phyloP scores from a whole-genome alignment of 1,139 yeast genomes.

The Yamadazyma diddensiae region DNA sequence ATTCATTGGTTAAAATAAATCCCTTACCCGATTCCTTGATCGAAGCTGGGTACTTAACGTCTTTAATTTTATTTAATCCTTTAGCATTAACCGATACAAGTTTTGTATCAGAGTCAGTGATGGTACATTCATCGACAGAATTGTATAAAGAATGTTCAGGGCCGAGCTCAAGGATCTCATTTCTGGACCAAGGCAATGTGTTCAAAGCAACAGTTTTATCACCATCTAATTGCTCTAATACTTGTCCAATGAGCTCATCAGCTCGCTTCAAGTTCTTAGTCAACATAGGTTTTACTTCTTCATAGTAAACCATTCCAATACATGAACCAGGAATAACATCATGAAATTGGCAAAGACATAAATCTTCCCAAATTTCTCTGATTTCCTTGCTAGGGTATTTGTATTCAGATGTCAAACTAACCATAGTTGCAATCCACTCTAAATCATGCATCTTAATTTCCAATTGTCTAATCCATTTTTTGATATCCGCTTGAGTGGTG shows the following conservation, averaged over 20 bases:
- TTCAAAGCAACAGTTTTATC: constrained; percentile 31
- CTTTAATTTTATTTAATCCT: constrained; percentile 10
- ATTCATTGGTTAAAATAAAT: constrained; percentile 57
- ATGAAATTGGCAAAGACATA: constrained; percentile 90
- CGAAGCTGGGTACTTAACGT: constrained; percentile 46
- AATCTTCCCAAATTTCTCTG: constrained; percentile 79
- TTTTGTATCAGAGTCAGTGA: constrained; percentile 3
- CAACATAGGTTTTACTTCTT: constrained; percentile 86
- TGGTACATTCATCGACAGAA: constrained; percentile 2
- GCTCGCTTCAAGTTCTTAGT: constrained; percentile 53
- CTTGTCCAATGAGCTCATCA: constrained; percentile 49
- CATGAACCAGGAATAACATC: constrained; percentile 97
- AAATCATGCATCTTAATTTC: constrained; percentile 81
- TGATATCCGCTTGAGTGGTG: constrained; percentile 86
- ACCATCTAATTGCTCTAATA: constrained; percentile 29
- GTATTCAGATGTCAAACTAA: constrained; percentile 57
- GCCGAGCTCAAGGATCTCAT: constrained; percentile 45
- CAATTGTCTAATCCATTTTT: constrained; percentile 73
- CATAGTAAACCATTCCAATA: constrained; percentile 88
- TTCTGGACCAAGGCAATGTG: constrained; percentile 69
- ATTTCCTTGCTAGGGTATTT: constrained; percentile 69
- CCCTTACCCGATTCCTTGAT: constrained; percentile 37
- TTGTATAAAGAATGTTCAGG: constrained; percentile 7
- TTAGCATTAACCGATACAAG: constrained; percentile 11
- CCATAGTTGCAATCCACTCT: constrained; percentile 77